These are phyloP conservation scores for Penicillium egyptiacum DNA, from an alignment of 495 filamentous ascomycete genomes.

Conservation along the genomic window DNA sequence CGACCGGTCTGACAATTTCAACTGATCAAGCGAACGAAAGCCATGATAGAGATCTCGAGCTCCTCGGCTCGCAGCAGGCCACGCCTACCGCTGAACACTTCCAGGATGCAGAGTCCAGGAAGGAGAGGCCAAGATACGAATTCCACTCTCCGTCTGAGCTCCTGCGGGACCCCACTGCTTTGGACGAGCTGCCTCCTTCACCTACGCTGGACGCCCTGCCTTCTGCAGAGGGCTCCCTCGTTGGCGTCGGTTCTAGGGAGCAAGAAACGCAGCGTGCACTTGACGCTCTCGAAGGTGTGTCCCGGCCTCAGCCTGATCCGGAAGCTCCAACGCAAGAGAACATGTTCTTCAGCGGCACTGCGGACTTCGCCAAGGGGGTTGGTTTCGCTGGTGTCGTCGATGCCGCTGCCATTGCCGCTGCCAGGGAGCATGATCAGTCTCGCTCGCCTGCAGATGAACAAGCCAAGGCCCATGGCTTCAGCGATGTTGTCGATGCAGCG, in stretches of 20 bases:
- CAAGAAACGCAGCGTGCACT: conserved; percentile 15
- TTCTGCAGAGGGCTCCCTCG: conserved; percentile 39
- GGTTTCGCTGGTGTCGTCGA: conserved; percentile 32
- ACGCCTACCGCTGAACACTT: conserved; percentile 27
- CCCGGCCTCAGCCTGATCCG: conserved; percentile 9
- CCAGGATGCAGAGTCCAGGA: conserved; percentile 20
- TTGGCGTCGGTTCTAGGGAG: conserved; percentile 17
- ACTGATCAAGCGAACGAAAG: conserved; percentile 18
- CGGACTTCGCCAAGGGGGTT: conserved; percentile 7
- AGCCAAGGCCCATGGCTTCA: conserved; percentile 18
- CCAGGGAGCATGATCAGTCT: conserved; percentile 11
- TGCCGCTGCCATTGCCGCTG: conserved; percentile 31
- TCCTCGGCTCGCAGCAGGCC: conserved; percentile 31
- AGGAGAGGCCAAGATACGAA: conserved; percentile 41
- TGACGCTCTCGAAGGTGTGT: conserved; percentile 4
- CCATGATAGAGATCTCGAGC: conserved; percentile 15
- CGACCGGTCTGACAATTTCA: conserved; percentile 25
- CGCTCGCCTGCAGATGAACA: neutral
- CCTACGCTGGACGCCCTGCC: conserved; percentile 31
- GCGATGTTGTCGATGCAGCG: conserved; percentile 30
- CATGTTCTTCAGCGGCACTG: neutral
- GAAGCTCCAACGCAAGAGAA: conserved; percentile 27
- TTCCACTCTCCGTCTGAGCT: conserved; percentile 51
- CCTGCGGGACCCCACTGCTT: conserved; percentile 35
- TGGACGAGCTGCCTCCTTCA: conserved; percentile 31